Conservation (phyloP, 1,284 basidiomycete genomes). For the Microbotryomycetes sp. region DNA sequence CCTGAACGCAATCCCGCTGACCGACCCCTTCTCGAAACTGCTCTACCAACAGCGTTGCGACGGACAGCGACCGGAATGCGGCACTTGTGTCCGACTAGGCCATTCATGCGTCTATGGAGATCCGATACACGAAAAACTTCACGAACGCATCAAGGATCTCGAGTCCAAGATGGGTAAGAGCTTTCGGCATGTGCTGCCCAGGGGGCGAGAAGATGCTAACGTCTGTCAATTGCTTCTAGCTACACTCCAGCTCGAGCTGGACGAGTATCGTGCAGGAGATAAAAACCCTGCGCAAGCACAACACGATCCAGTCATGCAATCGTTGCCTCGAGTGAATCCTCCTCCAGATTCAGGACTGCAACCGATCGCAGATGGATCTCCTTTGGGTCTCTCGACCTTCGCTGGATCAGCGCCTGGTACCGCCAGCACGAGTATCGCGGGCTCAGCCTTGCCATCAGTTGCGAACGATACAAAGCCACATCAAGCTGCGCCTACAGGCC, state of each 20-base stretch:
- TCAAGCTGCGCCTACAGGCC: not conserved
- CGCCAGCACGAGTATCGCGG: not conserved
- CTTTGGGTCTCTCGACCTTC: not conserved
- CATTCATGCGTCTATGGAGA: slow-evolving; percentile 32
- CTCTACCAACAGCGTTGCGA: slow-evolving; percentile 18
- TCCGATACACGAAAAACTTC: slow-evolving; percentile 19
- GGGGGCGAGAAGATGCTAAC: not conserved
- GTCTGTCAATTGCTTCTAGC: slow-evolving; percentile 1
- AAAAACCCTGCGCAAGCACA: not conserved
- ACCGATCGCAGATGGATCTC: not conserved
- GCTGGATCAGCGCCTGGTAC: no score
- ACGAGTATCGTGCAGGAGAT: slow-evolving; percentile 7
- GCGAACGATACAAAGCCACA: not conserved
- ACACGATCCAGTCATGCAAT: not conserved
- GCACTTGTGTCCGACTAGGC: slow-evolving; percentile 21
- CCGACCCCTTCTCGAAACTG: not conserved
- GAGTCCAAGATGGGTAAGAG: slow-evolving; percentile 13
- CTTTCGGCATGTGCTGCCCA: not conserved
- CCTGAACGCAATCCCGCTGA: not conserved
- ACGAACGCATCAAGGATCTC: slow-evolving; percentile 18
- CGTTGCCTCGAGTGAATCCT: not conserved
- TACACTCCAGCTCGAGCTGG: slow-evolving; percentile 24
- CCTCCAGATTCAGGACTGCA: not conserved
- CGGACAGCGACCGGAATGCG: slow-evolving; percentile 17
- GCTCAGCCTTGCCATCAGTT: no score